Evolutionary conservation across 306 rosid species (phyloP).

Genomic region (Vigna hirtella): DNA sequence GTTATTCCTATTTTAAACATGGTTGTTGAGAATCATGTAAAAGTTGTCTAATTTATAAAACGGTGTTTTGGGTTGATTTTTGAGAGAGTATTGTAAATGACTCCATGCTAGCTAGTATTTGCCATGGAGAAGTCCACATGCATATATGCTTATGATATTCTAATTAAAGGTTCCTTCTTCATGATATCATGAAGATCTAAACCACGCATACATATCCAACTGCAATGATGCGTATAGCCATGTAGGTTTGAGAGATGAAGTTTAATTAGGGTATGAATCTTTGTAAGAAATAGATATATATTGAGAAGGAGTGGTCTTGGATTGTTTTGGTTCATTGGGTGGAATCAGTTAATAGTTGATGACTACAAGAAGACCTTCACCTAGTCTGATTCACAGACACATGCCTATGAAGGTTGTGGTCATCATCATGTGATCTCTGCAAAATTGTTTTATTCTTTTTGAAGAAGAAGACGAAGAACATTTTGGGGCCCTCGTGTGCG

Average conservation of each 20-base stretch:
- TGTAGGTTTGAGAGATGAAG: background rate
- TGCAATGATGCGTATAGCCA: background rate
- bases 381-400: background rate
- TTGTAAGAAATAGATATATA: too few species aligned
- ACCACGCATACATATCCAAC: background rate
- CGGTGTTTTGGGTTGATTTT: too few species aligned
- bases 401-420: slow-evolving; percentile 36
- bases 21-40: too few species aligned
- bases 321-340: slow-evolving; percentile 24
- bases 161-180: too few species aligned
- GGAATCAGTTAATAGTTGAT: slow-evolving; percentile 6
- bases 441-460: slow-evolving; percentile 46
- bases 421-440: slow-evolving; percentile 28
- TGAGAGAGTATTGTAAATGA: too few species aligned
- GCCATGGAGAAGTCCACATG: too few species aligned
- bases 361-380: background rate
- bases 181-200: too few species aligned
- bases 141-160: too few species aligned
- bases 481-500: slow-evolving; percentile 12
- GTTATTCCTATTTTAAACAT: too few species aligned
- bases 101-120: too few species aligned
- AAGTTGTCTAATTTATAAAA: too few species aligned
- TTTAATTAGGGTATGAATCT: background rate
- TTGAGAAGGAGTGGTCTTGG: background rate
- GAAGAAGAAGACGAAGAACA: slow-evolving; percentile 1